Conservation (phyloP, 139 green algal genomes). For the Deuterostichococcus epilithicus region DNA sequence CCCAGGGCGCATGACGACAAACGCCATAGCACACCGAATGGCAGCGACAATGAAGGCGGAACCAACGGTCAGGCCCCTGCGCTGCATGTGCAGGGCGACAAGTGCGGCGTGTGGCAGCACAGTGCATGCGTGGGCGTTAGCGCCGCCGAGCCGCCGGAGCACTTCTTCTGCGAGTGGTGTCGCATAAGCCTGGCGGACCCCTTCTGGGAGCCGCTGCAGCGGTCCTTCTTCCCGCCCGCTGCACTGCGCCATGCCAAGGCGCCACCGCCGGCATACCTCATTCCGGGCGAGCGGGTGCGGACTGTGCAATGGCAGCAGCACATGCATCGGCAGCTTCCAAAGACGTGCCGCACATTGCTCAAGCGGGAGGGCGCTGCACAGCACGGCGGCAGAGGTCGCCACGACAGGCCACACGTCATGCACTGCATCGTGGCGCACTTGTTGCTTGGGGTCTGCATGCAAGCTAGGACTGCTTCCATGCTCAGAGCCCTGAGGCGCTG, state of each 20-base stretch:
- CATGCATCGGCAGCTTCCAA: too few species aligned
- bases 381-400: too few species aligned
- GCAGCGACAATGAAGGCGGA: not conserved
- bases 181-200: constrained; percentile 56
- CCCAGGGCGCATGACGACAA: not conserved
- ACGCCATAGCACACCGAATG: not conserved
- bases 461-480: too few species aligned
- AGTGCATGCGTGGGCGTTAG: constrained; percentile 36
- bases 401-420: too few species aligned
- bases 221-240: not conserved
- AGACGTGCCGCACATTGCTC: too few species aligned
- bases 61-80: not conserved
- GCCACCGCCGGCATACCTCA: not conserved
- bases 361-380: too few species aligned
- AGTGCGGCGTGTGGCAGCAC: constrained; percentile 75
- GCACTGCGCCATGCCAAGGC: not conserved
- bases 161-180: constrained; percentile 55
- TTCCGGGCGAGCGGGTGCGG: not conserved
- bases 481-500: too few species aligned
- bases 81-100: constrained; percentile 12
- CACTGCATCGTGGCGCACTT: too few species aligned
- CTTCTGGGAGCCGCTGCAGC: constrained; percentile 50
- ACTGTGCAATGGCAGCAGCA: too few species aligned
- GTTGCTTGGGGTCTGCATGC: too few species aligned
- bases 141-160: constrained; percentile 1